Base-by-base conservation (phyloP, 139 green algal genomes). In the Chlorella sp. region DNA sequence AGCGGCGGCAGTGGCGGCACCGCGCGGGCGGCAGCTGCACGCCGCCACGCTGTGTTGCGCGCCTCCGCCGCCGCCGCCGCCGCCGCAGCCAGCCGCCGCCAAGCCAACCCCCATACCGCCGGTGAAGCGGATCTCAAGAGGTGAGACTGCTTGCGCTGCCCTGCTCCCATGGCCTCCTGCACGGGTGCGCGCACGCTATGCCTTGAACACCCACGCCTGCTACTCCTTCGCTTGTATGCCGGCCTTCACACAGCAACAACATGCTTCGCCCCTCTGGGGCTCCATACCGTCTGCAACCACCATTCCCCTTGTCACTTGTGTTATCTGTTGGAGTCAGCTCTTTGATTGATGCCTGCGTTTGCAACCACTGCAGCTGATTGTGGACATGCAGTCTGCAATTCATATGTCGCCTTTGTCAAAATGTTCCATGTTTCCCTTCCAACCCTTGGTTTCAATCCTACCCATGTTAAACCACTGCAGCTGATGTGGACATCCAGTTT, bases 401-500 rank as follows among this genome's bases (percentile, higher is more conserved):
- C n/a, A n/a, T n/a, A n/a, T n/a, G n/a, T n/a, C n/a, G n/a, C n/a
- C n/a, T n/a, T n/a, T n/a, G n/a, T n/a, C n/a, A n/a, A n/a, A n/a
- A n/a, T n/a, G n/a, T n/a, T n/a, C n/a, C n/a, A n/a, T n/a, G n/a
- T n/a, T n/a, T n/a, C n/a, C n/a, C n/a, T n/a, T n/a, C n/a, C n/a
- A n/a, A n/a, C n/a, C n/a, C n/a, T n/a, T n/a, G n/a, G n/a, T n/a
- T n/a, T n/a, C n/a, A 76, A n/a, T 76, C 19, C 68, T 76, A 19
- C 12, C 68, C 68, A 5, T 76, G 68, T 32, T 24, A 12, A 78
- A 24, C 36, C 53, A 32, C 36, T 86, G 88, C 94, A 98, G 97
- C 97, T 57, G 97, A 99, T 93, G 96, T 99, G 7, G 95, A 97
- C 30, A 91, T 99, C 32, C 94, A 90, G 22, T 99, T 98, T 91